Evolutionary conservation across 1,139 yeast genomes (phyloP), one percentile per base, ranked within the genome.

Genomic region (Suhomyces coccinellae): DNA sequence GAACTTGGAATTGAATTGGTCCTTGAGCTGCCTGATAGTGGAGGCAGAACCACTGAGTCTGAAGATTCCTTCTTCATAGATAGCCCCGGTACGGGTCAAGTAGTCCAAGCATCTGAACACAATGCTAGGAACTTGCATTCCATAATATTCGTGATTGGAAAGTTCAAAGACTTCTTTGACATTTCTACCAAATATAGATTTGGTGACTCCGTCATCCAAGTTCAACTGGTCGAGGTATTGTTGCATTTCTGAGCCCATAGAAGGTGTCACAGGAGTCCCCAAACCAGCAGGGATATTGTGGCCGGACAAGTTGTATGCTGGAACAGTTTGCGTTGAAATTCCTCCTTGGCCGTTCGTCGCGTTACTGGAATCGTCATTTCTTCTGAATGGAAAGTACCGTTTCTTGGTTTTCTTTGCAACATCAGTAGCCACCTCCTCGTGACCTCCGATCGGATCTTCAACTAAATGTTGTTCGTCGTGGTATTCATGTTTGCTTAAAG

Each of bases 41-140:
- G 91, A 79, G 44, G 93, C 87, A 29, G 96, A 87, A 2, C 99
- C 99, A 63, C 95, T 88, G 46, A 91, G 71, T 51, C 99, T 74
- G 68, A 93, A 93, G 2, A 93, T 80, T 3, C 99, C 99, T 60
- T 91, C 97, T 62, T 89, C 96, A 51, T 79, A 80, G 15, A 86
- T 72, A 0, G 96, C 97, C 10, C 87, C 83, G 17, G 84, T 78
- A 39, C 73, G 76, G 44, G 79, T 75, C 40, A 93, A 71, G 54
- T 77, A 86, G 48, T 83, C 88, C 36, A 93, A 63, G 58, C 97
- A 89, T 48, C 96, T 71, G 57, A 69, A 86, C 17, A 89, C 79
- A 10, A 93, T 81, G 37, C 93, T 82, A 1, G 99, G 98, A 10
- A 93, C 80, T 13, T 55, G 56, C 30, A 61, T 61, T 1, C 79